Evolutionary conservation across 2,329 filamentous ascomycete genomes (phyloP).

Genomic region (Dothistroma pini): DNA sequence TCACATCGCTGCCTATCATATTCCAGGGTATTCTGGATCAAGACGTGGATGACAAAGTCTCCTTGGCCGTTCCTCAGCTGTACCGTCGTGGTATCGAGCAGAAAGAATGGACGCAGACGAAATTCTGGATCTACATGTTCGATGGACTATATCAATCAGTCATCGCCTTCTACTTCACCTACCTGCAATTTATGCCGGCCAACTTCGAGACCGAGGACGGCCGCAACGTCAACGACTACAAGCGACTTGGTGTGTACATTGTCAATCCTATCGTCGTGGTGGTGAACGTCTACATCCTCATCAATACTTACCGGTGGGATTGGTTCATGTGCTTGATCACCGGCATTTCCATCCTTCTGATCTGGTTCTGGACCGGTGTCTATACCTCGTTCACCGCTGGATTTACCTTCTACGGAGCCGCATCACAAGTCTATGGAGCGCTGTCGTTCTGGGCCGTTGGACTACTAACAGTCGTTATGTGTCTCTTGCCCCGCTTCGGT

Average conservation of each 20-base stretch:
- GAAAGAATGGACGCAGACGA: slow-evolving; percentile 89
- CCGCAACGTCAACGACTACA: slow-evolving; percentile 70
- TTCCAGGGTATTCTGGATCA: slow-evolving; percentile 97
- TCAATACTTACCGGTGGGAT: slow-evolving; percentile 98
- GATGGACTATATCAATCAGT: slow-evolving; percentile 94
- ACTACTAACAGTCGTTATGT: slow-evolving; percentile 73
- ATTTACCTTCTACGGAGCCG: slow-evolving; percentile 71
- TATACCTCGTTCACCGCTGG: slow-evolving; percentile 64
- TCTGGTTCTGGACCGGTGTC: slow-evolving; percentile 95
- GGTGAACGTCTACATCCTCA: slow-evolving; percentile 90
- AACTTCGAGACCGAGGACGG: slow-evolving; percentile 70
- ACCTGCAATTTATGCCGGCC: slow-evolving; percentile 68
- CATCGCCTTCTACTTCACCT: slow-evolving; percentile 90
- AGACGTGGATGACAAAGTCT: slow-evolving; percentile 91
- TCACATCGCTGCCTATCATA: slow-evolving; percentile 91
- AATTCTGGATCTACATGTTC: slow-evolving; percentile 97
- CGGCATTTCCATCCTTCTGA: slow-evolving; percentile 73
- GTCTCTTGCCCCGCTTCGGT: slow-evolving; percentile 80
- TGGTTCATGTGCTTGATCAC: slow-evolving; percentile 90
- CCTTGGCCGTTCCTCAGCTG: slow-evolving; percentile 87
- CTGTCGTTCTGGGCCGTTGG: slow-evolving; percentile 85
- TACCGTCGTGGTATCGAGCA: slow-evolving; percentile 95
- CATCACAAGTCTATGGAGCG: slow-evolving; percentile 71
- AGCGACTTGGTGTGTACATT: slow-evolving; percentile 82
- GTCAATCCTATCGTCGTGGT: slow-evolving; percentile 78